Base-by-base conservation (phyloP, 2,329 filamentous ascomycete genomes). In the Tolypocladium inflatum region DNA sequence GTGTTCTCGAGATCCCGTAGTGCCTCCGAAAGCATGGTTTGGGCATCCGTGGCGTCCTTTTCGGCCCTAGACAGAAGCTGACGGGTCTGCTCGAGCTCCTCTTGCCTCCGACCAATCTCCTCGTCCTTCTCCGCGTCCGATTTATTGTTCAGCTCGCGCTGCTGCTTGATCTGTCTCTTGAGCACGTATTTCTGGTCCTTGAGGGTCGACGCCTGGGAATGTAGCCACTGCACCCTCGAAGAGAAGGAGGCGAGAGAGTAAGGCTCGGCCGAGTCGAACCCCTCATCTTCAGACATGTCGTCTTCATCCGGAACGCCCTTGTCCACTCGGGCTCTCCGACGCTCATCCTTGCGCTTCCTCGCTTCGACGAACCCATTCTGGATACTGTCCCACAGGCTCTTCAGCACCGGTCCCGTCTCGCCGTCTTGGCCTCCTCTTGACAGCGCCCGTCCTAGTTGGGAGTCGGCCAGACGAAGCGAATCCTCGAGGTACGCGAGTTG, bases 101-200 rank as follows among this genome's bases (percentile, higher is more conserved):
- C 78, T 56, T 79, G 76, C 64, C 83, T 85, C 54, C 77, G 71
- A 30, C 80, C 76, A n/a, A 89, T 70, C 61, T 88, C 82, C 45
- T 80, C 80, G 64, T 88, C 86, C 66, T 86, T 84, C 60, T 86
- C 81, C 23, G 83, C 79, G 63, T 96, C 91, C 1, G 90, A 91
- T 68, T 92, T 92, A 75, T 81, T 91, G 74, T 96, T 96, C 58
- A 97, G 81, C 68, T 96, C 91, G 59, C 92, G 88, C 73, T 97
- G 93, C 70, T 97, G 92, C 74, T 96, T 93, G 67, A 97, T 93
- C 71, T 97, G 92, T 50, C 91, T 85, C 67, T 93, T 88, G 10
- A 97, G 80, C 26, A 96, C 92, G 54, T 85, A 84, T 70, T 96
- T 95, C 69, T 97, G 92, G 65, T 96, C 90, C 61, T 90, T 87